Percentiles rank a stretch among this genome's conserved stretches.
phyloP scores from a whole-genome alignment of 202 grass and related monocot genomes.

The Schoenoplectus tabernaemontani region DNA sequence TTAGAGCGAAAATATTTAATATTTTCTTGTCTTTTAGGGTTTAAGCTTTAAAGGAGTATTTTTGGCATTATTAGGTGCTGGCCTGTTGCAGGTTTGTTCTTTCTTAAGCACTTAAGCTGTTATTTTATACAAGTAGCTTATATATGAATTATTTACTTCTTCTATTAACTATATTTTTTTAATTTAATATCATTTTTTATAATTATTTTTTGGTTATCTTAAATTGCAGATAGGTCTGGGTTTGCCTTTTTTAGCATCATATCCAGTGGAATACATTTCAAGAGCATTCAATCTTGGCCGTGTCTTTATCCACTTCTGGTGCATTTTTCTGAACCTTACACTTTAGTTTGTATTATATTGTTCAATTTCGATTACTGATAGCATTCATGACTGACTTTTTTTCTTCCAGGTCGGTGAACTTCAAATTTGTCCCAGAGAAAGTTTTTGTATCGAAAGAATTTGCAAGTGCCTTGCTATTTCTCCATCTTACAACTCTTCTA shows the following conservation, averaged over 20 bases:
- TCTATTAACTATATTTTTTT: too few species aligned
- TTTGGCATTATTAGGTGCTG: slow-evolving; percentile 67
- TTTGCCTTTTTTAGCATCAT: slow-evolving; percentile 63
- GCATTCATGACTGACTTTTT: slow-evolving; percentile 10
- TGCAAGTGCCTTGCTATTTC: slow-evolving; percentile 54
- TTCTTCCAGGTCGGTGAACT: slow-evolving; percentile 85
- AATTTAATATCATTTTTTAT: too few species aligned
- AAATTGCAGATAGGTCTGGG: slow-evolving; percentile 67
- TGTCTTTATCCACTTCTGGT: slow-evolving; percentile 99
- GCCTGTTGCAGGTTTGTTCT: slow-evolving; percentile 49
- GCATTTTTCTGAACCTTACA: slow-evolving; percentile 19
- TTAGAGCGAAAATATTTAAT: slow-evolving; percentile 6
- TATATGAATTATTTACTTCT: background rate
- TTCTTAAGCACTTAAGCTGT: slow-evolving; percentile 7
- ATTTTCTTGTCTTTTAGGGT: slow-evolving; percentile 39
- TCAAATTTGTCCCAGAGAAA: slow-evolving; percentile 88
- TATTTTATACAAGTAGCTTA: slow-evolving; percentile 15
- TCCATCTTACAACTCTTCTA: slow-evolving; percentile 74
- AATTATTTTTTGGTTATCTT: background rate
- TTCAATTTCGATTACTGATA: slow-evolving; percentile 6
- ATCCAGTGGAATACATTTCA: slow-evolving; percentile 82
- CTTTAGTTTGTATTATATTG: slow-evolving; percentile 12
- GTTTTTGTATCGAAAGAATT: slow-evolving; percentile 85
- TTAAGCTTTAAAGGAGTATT: slow-evolving; percentile 67
- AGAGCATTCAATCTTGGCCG: slow-evolving; percentile 88